These are phyloP conservation scores for Hericium erinaceus DNA, from an alignment of 768 basidiomycete genomes.

Conservation along the genomic window DNA sequence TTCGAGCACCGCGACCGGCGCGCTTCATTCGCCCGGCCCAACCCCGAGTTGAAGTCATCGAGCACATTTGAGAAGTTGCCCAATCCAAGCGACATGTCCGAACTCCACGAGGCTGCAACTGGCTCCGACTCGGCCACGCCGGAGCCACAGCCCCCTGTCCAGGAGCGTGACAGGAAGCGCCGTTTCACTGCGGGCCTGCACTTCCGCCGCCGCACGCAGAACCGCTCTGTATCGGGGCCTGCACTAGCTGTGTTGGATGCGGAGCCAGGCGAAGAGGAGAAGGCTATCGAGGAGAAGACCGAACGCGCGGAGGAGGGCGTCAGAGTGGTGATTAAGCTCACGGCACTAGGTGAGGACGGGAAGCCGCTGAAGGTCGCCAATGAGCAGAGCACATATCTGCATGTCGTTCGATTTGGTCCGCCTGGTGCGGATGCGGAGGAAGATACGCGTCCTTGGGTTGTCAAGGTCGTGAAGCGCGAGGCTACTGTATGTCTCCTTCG, in stretches of 20 bases:
- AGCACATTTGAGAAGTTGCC: slow-evolving; percentile 2
- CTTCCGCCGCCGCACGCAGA: slow-evolving; percentile 41
- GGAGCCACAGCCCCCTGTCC: slow-evolving; percentile 12
- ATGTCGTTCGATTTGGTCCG: slow-evolving; percentile 65
- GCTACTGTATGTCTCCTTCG: slow-evolving; percentile 48
- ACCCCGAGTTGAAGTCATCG: neutral
- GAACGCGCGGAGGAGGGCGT: slow-evolving; percentile 52
- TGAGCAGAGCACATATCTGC: slow-evolving; percentile 84
- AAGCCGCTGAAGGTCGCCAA: slow-evolving; percentile 60
- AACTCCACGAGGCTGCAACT: neutral
- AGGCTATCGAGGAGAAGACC: slow-evolving; percentile 35
- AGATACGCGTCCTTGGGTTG: slow-evolving; percentile 73
- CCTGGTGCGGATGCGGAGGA: slow-evolving; percentile 23
- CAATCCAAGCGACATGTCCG: neutral
- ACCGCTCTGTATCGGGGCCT: slow-evolving; percentile 57
- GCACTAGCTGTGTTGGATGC: slow-evolving; percentile 74
- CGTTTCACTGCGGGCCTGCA: slow-evolving; percentile 57
- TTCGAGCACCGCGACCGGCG: slow-evolving; percentile 37
- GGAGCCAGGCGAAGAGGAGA: slow-evolving; percentile 31
- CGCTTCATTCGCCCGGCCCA: neutral
- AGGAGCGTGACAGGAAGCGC: slow-evolving; percentile 27
- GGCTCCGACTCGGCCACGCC: slow-evolving; percentile 14
- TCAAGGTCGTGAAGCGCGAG: slow-evolving; percentile 88
- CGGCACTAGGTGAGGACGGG: slow-evolving; percentile 72
- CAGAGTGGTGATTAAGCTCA: slow-evolving; percentile 68